phyloP scores from a whole-genome alignment of 306 rosid species.

The Trichosanthes cucumerina region DNA sequence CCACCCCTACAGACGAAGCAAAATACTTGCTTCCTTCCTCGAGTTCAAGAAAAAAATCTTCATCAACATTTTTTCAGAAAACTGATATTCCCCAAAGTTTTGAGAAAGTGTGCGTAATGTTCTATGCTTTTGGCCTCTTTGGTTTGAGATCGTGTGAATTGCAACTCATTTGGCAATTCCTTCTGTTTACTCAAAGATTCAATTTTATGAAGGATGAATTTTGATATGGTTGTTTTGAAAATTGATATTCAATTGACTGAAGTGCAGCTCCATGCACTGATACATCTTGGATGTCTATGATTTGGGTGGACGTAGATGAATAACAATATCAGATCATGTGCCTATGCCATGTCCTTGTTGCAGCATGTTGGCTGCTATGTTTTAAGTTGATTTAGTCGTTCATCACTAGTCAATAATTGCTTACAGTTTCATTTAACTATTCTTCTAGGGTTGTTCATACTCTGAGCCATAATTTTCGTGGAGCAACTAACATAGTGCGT shows the following conservation, averaged over 20 bases:
- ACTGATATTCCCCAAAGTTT: constrained; percentile 56
- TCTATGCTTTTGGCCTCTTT: background rate
- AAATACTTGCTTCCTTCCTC: constrained; percentile 36
- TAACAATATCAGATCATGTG: background rate
- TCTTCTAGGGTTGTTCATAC: constrained; percentile 78
- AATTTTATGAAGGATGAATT: background rate
- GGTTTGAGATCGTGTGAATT: background rate
- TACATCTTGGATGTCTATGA: background rate
- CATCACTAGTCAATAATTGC: constrained; percentile 7
- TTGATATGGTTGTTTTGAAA: background rate
- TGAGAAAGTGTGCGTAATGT: constrained; percentile 65
- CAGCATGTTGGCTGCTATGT: constrained; percentile 8
- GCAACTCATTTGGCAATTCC: background rate
- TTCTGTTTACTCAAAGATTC: background rate
- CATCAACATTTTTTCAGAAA: constrained; percentile 33
- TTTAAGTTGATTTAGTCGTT: constrained; percentile 7
- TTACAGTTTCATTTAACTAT: constrained; percentile 15
- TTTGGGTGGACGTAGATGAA: background rate
- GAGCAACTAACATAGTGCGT: constrained; percentile 60
- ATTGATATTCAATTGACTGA: background rate
- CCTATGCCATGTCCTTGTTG: background rate
- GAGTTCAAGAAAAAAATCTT: constrained; percentile 26
- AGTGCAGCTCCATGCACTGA: background rate
- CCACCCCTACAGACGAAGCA: constrained; percentile 56
- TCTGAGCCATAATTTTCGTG: constrained; percentile 74